phyloP scores from a whole-genome alignment of 176 grass and related monocot species.

The Raddia distichophylla region DNA sequence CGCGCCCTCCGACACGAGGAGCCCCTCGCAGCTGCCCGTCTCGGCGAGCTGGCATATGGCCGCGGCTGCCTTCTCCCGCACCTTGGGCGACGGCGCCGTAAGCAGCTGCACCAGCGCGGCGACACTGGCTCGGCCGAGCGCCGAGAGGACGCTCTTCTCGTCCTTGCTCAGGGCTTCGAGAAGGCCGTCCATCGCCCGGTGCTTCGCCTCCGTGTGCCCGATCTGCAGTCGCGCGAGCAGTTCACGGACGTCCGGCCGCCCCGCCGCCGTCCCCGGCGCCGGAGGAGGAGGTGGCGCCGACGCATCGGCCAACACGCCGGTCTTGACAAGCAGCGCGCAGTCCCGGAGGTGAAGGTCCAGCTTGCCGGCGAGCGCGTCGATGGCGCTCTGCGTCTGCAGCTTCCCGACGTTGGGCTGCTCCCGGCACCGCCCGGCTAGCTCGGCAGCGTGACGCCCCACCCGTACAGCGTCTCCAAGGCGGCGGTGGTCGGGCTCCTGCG shows the following conservation, averaged over 20 bases:
- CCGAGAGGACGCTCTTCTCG: slow-evolving; percentile 63
- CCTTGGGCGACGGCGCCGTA: slow-evolving; percentile 57
- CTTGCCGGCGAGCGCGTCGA: slow-evolving; percentile 72
- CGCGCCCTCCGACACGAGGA: slow-evolving; percentile 77
- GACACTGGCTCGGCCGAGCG: slow-evolving; percentile 68
- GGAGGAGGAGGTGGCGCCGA: slow-evolving; percentile 10
- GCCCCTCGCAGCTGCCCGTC: slow-evolving; percentile 56
- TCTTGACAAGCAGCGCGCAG: slow-evolving; percentile 86
- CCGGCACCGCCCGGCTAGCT: slow-evolving; percentile 49
- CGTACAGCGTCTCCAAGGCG: too few relatives aligned
- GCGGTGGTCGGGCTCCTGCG: too few relatives aligned
- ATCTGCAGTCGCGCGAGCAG: slow-evolving; percentile 90
- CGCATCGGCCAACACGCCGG: slow-evolving; percentile 71
- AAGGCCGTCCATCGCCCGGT: slow-evolving; percentile 66
- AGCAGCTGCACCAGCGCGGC: slow-evolving; percentile 81
- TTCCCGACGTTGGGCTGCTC: slow-evolving; percentile 43
- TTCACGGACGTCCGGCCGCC: slow-evolving; percentile 60
- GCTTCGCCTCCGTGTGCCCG: slow-evolving; percentile 77
- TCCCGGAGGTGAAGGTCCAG: slow-evolving; percentile 81
- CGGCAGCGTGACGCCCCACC: too few relatives aligned
- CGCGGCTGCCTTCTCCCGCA: slow-evolving; percentile 77
- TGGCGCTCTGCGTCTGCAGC: slow-evolving; percentile 82
- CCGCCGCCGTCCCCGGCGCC: not conserved
- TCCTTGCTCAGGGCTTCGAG: slow-evolving; percentile 60
- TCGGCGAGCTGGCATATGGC: slow-evolving; percentile 62